Evolutionary conservation across 2,329 filamentous ascomycete genomes (phyloP).

Genomic region (Curvularia sp.): DNA sequence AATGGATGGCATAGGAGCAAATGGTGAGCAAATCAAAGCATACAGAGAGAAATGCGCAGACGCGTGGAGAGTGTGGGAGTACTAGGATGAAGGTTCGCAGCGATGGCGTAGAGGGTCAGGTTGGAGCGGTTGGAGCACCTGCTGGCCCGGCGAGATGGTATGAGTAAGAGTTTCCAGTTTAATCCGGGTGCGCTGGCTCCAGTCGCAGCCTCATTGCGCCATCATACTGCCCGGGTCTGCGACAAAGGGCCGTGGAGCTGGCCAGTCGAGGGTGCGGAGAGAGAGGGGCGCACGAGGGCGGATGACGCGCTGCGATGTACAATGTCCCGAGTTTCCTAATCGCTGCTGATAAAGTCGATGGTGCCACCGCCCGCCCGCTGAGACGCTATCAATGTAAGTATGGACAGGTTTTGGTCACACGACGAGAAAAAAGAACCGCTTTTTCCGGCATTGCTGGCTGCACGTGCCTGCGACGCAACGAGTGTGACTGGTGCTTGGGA

Average conservation of each 20-base stretch:
- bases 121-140: conserved; percentile 42
- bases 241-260: conserved; percentile 33
- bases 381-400: conserved; percentile 16
- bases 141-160: conserved; percentile 39
- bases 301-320: conserved; percentile 40
- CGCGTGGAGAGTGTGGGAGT: conserved; percentile 22
- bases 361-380: conserved; percentile 23
- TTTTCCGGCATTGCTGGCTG: conserved; percentile 5
- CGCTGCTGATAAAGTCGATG: conserved; percentile 37
- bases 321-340: conserved; percentile 32
- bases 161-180: conserved; percentile 39
- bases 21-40: conserved; percentile 9
- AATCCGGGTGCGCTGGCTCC: conserved; percentile 45
- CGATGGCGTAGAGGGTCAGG: conserved; percentile 35
- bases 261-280: conserved; percentile 29
- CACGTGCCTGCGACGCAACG: conserved; percentile 5
- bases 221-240: conserved; percentile 24
- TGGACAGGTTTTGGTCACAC: conserved; percentile 31
- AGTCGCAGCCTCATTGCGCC: conserved; percentile 33
- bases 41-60: conserved; percentile 20
- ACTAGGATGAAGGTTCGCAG: conserved; percentile 31
- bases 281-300: conserved; percentile 27
- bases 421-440: conserved; percentile 24
- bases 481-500: not conserved
- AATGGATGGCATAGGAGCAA: conserved; percentile 36